Evolutionary conservation across 495 filamentous ascomycete genomes (phyloP).

Genomic region (Xylaria longipes): DNA sequence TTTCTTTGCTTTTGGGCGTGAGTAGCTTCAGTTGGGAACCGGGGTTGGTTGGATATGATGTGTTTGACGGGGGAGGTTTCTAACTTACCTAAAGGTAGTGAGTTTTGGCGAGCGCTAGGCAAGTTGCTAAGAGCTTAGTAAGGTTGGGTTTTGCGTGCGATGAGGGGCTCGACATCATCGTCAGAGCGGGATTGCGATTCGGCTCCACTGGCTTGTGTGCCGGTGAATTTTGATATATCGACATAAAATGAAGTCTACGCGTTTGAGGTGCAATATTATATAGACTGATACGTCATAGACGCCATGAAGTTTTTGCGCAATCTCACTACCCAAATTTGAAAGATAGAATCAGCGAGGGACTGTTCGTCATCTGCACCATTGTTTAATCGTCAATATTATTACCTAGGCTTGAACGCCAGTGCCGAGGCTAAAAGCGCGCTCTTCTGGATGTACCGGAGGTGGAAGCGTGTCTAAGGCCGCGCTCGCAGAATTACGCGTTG

Average conservation of each 20-base stretch:
- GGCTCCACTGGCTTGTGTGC: neutral
- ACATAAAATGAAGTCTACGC: neutral
- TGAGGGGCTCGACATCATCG: constrained; percentile 17
- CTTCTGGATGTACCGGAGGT: too few species aligned
- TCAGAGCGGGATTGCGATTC: neutral
- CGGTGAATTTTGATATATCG: neutral
- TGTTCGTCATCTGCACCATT: too few species aligned
- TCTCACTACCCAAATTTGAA: too few species aligned
- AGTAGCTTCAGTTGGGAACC: constrained; percentile 18
- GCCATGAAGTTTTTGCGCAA: too few species aligned
- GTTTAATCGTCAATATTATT: too few species aligned
- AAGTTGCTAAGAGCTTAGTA: constrained; percentile 5
- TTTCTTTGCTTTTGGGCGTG: too few species aligned
- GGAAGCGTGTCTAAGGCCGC: neutral
- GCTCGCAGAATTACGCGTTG: neutral
- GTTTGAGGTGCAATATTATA: neutral
- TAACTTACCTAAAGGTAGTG: too few species aligned
- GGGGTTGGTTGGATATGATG: neutral
- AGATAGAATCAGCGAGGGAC: too few species aligned
- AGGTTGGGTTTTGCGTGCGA: neutral
- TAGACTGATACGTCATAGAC: neutral
- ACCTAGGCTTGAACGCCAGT: too few species aligned
- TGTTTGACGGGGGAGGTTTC: too few species aligned
- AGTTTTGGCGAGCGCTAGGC: too few species aligned
- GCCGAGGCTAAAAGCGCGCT: too few species aligned